Conservation (phyloP, 1,284 basidiomycete genomes). For the Spongispora temasekensis region DNA sequence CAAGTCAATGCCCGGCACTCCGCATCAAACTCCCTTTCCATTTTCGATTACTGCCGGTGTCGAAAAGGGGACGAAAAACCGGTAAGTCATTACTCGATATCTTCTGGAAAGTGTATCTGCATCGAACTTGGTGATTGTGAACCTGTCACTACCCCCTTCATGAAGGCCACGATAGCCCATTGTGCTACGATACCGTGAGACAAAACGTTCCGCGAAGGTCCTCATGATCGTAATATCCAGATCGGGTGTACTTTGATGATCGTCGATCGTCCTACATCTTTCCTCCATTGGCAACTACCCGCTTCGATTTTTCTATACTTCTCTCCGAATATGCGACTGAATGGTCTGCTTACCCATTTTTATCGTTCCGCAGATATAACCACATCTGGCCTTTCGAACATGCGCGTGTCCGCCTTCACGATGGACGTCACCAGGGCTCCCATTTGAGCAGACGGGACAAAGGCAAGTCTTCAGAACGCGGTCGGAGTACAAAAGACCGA, state of each 20-base stretch:
- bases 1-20: conserved; percentile 27
- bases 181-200: neutral
- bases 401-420: conserved; percentile 76
- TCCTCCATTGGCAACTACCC: too few species aligned
- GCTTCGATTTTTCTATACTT: neutral
- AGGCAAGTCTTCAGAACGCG: conserved; percentile 17
- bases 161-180: too few species aligned
- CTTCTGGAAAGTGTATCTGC: neutral
- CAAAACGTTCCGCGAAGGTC: neutral
- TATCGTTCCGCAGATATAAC: conserved; percentile 59
- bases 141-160: too few species aligned
- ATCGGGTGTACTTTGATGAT: conserved; percentile 1
- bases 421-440: conserved; percentile 33
- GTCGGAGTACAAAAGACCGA: conserved; percentile 15
- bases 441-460: conserved; percentile 28
- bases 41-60: conserved; percentile 96
- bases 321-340: neutral
- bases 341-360: conserved; percentile 7
- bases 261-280: conserved; percentile 11
- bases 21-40: conserved; percentile 52
- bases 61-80: conserved; percentile 93
- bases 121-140: too few species aligned
- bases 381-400: conserved; percentile 98
- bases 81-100: conserved; percentile 56
- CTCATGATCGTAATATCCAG: neutral